phyloP scores from a whole-genome alignment of 768 basidiomycete genomes.

The Kwoniella europaea region DNA sequence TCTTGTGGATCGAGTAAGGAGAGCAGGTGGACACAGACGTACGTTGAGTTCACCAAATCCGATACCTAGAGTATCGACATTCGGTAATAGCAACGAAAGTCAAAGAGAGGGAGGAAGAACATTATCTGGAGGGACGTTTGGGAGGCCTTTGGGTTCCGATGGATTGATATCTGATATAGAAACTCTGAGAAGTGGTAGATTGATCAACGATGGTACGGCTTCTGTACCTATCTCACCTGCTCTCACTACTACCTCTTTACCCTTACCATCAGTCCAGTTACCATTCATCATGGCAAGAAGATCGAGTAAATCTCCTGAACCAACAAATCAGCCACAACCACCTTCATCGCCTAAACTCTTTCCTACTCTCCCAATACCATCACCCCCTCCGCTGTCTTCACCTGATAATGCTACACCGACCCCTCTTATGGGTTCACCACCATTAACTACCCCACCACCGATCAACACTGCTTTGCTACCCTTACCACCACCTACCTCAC shows the following conservation, averaged over 20 bases:
- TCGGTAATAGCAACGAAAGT: not conserved
- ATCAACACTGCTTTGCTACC: not conserved
- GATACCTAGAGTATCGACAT: not conserved
- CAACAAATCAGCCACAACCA: not conserved
- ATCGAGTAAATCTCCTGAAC: constrained; percentile 9
- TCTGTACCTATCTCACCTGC: constrained; percentile 19
- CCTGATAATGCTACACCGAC: not conserved
- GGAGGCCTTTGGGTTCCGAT: not conserved
- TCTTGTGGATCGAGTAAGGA: constrained; percentile 7
- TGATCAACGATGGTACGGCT: constrained; percentile 7
- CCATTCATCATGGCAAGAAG: constrained; percentile 7
- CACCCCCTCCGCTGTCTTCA: not conserved
- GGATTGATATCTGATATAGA: constrained; percentile 9
- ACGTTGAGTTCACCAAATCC: constrained; percentile 19
- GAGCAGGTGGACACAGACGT: constrained; percentile 9
- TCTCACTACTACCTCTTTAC: not conserved
- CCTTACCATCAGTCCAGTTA: constrained; percentile 4
- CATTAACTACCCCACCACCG: not conserved
- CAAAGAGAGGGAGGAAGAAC: constrained; percentile 8
- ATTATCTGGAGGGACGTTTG: constrained; percentile 12
- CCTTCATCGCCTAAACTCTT: not conserved
- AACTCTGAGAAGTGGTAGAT: constrained; percentile 6
- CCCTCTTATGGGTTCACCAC: constrained; percentile 7
- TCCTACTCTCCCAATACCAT: not conserved
- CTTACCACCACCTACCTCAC: constrained; percentile 5